phyloP scores from a whole-genome alignment of 179 eudicot genomes.

The Camellia oleifera region DNA sequence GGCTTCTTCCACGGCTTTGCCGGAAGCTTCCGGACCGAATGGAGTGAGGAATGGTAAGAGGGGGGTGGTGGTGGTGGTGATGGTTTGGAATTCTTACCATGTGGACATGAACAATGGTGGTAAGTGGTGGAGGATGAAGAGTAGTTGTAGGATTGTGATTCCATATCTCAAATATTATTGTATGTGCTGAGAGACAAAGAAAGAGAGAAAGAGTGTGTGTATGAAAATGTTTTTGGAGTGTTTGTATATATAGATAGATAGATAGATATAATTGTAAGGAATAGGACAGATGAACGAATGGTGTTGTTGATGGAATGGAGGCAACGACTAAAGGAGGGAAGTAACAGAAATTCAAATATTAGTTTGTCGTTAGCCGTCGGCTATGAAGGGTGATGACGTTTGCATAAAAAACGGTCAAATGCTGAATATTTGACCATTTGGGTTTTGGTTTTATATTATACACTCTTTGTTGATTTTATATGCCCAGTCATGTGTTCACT shows the following conservation, averaged over 20 bases:
- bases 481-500: not conserved
- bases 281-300: not conserved
- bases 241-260: not conserved
- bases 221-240: not conserved
- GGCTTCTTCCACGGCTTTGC: constrained; percentile 31
- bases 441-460: not conserved
- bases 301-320: not conserved
- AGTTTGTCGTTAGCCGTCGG: constrained; percentile 10
- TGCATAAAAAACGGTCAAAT: not conserved
- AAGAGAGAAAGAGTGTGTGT: not conserved
- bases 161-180: not conserved
- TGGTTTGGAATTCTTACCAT: not conserved
- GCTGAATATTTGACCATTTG: not conserved
- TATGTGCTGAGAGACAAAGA: not conserved
- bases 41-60: constrained; percentile 17
- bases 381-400: not conserved
- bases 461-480: not conserved
- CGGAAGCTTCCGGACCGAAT: constrained; percentile 30
- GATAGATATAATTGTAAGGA: not conserved
- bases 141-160: not conserved
- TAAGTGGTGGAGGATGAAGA: constrained; percentile 9
- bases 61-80: not conserved
- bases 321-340: not conserved
- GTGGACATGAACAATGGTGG: not conserved
- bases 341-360: constrained; percentile 1